Conservation (phyloP, 2,329 filamentous ascomycete species). For the Calcarisporium arbuscula region DNA sequence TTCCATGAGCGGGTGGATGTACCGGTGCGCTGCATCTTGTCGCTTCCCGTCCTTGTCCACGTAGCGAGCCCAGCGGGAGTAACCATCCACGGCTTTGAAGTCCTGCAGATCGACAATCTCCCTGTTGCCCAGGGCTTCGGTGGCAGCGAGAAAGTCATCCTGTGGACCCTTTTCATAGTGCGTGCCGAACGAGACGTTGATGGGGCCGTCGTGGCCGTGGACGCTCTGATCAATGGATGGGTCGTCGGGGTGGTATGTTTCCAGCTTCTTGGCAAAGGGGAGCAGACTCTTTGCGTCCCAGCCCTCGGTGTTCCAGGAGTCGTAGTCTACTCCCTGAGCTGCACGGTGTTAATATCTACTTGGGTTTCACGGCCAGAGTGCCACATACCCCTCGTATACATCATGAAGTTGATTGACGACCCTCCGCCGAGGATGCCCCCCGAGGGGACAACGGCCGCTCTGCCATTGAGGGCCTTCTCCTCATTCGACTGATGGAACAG, state of each 20-base stretch:
- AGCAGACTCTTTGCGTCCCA: constrained; percentile 26
- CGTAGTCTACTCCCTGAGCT: constrained; percentile 23
- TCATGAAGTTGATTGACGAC: constrained; percentile 26
- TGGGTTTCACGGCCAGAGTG: background rate
- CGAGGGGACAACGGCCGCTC: constrained; percentile 15
- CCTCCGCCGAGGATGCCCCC: constrained; percentile 24
- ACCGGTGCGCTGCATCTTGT: constrained; percentile 52
- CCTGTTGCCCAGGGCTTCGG: constrained; percentile 33
- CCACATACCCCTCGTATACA: constrained; percentile 20
- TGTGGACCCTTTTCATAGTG: constrained; percentile 33
- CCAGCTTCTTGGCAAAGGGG: constrained; percentile 35
- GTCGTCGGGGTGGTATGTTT: constrained; percentile 41
- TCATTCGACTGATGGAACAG: constrained; percentile 18
- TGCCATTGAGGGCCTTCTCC: constrained; percentile 15
- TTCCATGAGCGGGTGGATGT: constrained; percentile 27
- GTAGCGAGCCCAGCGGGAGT: constrained; percentile 29
- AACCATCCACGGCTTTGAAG: constrained; percentile 31
- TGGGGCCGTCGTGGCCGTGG: constrained; percentile 50
- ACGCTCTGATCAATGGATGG: constrained; percentile 29
- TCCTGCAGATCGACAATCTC: constrained; percentile 49
- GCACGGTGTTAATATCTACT: background rate
- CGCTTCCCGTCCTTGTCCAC: constrained; percentile 42
- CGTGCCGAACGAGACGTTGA: constrained; percentile 47
- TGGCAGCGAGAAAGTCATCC: constrained; percentile 43
- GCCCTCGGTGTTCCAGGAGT: constrained; percentile 26